These are phyloP conservation scores for Jaenimonas drosophilae DNA, from an alignment of 208 protist species.

Conservation along the genomic window DNA sequence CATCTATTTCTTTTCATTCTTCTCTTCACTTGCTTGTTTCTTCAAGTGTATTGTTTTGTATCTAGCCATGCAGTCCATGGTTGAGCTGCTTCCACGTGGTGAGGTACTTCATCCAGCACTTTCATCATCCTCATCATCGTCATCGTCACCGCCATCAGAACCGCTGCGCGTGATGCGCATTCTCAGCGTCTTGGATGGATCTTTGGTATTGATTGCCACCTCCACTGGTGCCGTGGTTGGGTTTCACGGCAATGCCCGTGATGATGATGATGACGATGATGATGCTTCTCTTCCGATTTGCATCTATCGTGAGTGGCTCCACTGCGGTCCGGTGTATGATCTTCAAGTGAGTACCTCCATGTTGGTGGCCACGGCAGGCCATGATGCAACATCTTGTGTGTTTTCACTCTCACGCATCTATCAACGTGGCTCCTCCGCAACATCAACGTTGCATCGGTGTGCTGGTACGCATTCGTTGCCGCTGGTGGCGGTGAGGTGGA, in stretches of 20 bases:
- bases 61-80: too few species aligned
- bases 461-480: conserved; percentile 51
- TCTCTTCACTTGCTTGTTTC: conserved; percentile 2
- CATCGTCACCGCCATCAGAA: too few species aligned
- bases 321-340: conserved; percentile 50
- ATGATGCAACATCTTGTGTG: conserved; percentile 51
- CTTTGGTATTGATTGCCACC: conserved; percentile 17
- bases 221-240: conserved; percentile 14
- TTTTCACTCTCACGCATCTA: conserved; percentile 20
- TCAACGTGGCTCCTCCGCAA: too few species aligned
- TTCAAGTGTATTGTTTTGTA: too few species aligned
- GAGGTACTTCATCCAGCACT: too few species aligned
- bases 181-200: conserved; percentile 1
- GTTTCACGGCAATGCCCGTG: conserved; percentile 5
- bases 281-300: neutral
- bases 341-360: conserved; percentile 27
- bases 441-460: too few species aligned
- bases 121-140: too few species aligned
- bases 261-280: conserved; percentile 1
- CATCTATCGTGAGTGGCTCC: conserved; percentile 26
- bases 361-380: conserved; percentile 51
- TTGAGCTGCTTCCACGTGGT: too few species aligned
- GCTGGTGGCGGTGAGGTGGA: conserved; percentile 15
- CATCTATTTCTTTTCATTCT: neutral
- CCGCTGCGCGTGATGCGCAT: conserved; percentile 9